Evolutionary conservation across 495 filamentous ascomycete species (phyloP).

Genomic region (Aspergillus asperescens): DNA sequence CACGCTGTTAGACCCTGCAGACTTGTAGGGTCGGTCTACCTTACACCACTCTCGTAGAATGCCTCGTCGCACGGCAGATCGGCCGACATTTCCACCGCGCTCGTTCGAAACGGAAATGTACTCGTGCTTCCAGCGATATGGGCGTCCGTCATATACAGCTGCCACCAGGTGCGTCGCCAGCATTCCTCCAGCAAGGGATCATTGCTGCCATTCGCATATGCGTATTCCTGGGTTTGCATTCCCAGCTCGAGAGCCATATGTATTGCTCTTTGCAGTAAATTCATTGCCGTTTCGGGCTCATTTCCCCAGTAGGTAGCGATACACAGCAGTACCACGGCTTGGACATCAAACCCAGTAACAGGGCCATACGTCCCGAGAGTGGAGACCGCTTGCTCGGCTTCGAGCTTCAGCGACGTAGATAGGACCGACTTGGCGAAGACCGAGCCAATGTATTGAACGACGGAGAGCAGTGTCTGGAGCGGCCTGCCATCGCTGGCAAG

Average conservation of each 20-base stretch:
- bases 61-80: constrained; percentile 22
- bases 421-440: constrained; percentile 11
- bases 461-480: constrained; percentile 10
- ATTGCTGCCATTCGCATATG: constrained; percentile 2
- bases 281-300: constrained; percentile 13
- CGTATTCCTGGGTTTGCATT: constrained; percentile 21
- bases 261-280: constrained; percentile 19
- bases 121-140: constrained; percentile 25
- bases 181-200: constrained; percentile 22
- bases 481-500: background rate
- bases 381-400: background rate
- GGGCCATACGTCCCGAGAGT: background rate
- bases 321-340: constrained; percentile 21
- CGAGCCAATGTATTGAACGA: constrained; percentile 17
- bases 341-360: constrained; percentile 19
- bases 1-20: background rate
- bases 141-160: constrained; percentile 25
- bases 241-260: constrained; percentile 15
- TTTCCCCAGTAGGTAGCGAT: constrained; percentile 25
- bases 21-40: background rate
- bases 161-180: constrained; percentile 31
- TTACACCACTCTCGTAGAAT: constrained; percentile 16
- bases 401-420: background rate
- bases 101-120: constrained; percentile 20
- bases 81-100: constrained; percentile 8